Percentiles rank a stretch among this genome's conserved stretches.
These are phyloP conservation scores for Spergularia azorica DNA, from an alignment of 179 eudicot species.

Conservation along the genomic window DNA sequence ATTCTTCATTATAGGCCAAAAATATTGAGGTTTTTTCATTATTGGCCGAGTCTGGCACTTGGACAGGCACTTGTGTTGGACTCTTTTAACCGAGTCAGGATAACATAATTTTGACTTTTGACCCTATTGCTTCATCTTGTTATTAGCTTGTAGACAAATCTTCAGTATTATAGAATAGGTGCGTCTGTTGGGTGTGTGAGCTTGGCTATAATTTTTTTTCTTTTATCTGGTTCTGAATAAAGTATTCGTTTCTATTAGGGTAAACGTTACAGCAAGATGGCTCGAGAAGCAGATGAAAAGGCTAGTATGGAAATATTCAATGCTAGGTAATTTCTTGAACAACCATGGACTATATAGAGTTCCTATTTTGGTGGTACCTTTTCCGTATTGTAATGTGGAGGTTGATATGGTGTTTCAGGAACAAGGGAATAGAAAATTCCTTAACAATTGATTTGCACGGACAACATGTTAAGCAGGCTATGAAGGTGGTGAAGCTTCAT, in stretches of 20 bases:
- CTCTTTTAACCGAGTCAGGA: no score
- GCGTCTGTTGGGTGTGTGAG: no score
- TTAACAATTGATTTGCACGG: conserved; percentile 98
- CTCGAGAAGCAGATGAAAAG: conserved; percentile 85
- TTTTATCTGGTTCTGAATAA: not conserved
- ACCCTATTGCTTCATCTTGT: no score
- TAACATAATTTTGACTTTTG: no score
- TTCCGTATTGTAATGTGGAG: not conserved
- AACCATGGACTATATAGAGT: not conserved
- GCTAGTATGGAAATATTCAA: conserved; percentile 91
- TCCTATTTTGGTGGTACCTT: not conserved
- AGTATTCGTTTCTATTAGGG: conserved; percentile 51
- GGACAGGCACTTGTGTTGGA: no score
- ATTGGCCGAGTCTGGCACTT: no score
- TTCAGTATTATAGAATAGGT: no score
- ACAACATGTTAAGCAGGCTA: conserved; percentile 91
- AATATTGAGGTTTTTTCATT: no score
- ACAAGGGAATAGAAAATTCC: conserved; percentile 69
- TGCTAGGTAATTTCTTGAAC: conserved; percentile 59
- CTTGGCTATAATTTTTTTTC: no score
- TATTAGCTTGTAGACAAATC: no score
- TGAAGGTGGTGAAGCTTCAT: conserved; percentile 90
- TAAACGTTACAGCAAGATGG: conserved; percentile 56
- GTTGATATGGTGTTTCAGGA: conserved; percentile 46
- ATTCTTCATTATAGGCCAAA: no score